Evolutionary conservation across 2,329 filamentous ascomycete genomes (phyloP), one percentile per base, ranked within the genome.

Genomic region (Colletotrichum musicola): DNA sequence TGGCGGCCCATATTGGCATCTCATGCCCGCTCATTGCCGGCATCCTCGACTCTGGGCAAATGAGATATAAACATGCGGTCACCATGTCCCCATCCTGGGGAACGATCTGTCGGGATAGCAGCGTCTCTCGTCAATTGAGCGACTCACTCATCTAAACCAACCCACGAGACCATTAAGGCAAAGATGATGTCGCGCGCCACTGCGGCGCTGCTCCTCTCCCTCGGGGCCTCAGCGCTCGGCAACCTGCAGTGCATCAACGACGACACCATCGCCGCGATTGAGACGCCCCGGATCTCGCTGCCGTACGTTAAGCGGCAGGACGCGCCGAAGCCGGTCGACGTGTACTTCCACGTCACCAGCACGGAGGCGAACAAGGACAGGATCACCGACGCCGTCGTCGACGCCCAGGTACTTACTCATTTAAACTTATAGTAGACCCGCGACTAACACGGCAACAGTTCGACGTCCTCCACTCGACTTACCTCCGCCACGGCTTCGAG

Each of bases 321-420:
- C 42, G n/a, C 25, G n/a, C 20, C 49, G 1, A 68, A 59, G 27
- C 77, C 73, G 27, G 74, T 72, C 0, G 75, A 71, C 7, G 82
- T 80, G 3, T 84, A 83, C 59, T 84, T 84, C 77, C 81, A 88
- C 2, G 83, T 84, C 78, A 89, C 82, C 54, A 91, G 80, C 47
- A 79, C 55, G 3, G 73, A 73, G n/a, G 84, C 87, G 0, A 90
- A 64, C 55, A 14, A 64, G 65, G 27, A 44, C 30, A 58, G 61
- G 7, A 65, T 68, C 22, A 64, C 54, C 30, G 47, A 56, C 18
- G 65, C 49, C 20, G 25, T 60, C n/a, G 54, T 65, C 10, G 55
- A 60, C 1, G 61, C 65, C 12, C 65, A 68, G 62, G 65, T 68
- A 68, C 2, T 22, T 14, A 0, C 14, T 14, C 40, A 4, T 20